phyloP scores from a whole-genome alignment of 2,329 filamentous ascomycete species.

The Aspergillus sp. region DNA sequence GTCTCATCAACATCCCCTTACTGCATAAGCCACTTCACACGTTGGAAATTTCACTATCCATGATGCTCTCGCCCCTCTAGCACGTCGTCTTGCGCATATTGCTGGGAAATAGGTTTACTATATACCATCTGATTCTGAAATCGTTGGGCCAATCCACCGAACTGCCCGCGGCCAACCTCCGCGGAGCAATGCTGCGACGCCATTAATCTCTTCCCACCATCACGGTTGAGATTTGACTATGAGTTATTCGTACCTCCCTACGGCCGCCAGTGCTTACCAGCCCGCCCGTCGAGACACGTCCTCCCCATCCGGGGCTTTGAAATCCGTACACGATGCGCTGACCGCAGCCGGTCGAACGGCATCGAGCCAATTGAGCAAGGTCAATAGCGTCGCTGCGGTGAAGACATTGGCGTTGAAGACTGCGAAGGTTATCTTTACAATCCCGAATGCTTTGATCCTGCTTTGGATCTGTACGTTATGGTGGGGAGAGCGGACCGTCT shows the following conservation, averaged over 20 bases:
- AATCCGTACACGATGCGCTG: slow-evolving; percentile 18
- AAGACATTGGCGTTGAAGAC: slow-evolving; percentile 15
- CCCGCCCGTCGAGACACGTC: slow-evolving; percentile 20
- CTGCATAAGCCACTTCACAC: neutral
- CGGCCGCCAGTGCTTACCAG: slow-evolving; percentile 27
- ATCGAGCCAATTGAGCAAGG: slow-evolving; percentile 7
- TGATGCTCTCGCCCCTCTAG: neutral
- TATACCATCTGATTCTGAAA: neutral
- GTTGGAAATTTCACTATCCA: neutral
- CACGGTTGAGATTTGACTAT: slow-evolving; percentile 23
- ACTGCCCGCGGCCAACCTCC: slow-evolving; percentile 1
- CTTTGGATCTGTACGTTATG: slow-evolving; percentile 77
- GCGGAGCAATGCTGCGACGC: slow-evolving; percentile 20
- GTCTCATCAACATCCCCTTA: neutral
- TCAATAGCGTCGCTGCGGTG: slow-evolving; percentile 16
- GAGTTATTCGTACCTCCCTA: slow-evolving; percentile 36
- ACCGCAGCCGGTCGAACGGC: neutral
- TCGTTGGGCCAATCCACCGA: neutral
- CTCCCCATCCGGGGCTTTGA: slow-evolving; percentile 13
- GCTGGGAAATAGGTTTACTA: neutral
- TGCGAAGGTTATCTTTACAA: slow-evolving; percentile 25
- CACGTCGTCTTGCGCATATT: neutral
- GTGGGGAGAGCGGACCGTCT: slow-evolving; percentile 82
- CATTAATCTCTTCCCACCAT: slow-evolving; percentile 16
- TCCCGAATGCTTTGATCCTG: slow-evolving; percentile 66